phyloP scores from a whole-genome alignment of 768 basidiomycete species.

The Auriscalpium vulgare region DNA sequence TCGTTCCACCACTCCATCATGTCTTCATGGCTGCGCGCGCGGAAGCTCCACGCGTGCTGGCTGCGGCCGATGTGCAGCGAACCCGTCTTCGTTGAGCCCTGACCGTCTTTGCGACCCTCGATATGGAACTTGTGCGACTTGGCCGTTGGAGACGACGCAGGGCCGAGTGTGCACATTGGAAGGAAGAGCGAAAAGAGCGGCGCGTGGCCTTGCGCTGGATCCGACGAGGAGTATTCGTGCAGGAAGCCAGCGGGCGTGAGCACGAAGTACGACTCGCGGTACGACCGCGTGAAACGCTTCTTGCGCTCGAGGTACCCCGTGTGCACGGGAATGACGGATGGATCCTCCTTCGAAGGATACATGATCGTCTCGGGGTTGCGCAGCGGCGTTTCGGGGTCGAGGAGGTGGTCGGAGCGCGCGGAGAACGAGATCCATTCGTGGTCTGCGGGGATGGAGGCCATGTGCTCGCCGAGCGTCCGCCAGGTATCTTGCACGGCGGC shows the following conservation, averaged over 20 bases:
- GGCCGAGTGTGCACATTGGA: slow-evolving; percentile 92
- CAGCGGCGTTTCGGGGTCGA: slow-evolving; percentile 95
- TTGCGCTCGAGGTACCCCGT: slow-evolving; percentile 89
- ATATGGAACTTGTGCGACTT: slow-evolving; percentile 95
- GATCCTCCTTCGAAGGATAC: slow-evolving; percentile 90
- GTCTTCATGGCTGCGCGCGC: slow-evolving; percentile 83
- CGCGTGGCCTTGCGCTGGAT: slow-evolving; percentile 47
- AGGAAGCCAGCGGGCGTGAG: slow-evolving; percentile 95
- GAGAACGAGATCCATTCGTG: slow-evolving; percentile 95
- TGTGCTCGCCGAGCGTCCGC: slow-evolving; percentile 57
- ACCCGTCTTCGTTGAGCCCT: slow-evolving; percentile 56
- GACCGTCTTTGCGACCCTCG: slow-evolving; percentile 82
- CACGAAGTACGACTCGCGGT: slow-evolving; percentile 82
- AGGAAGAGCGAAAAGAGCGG: slow-evolving; percentile 88
- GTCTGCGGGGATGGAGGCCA: slow-evolving; percentile 77
- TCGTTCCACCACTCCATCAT: slow-evolving; percentile 99
- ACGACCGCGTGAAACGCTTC: slow-evolving; percentile 86
- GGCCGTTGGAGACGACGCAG: slow-evolving; percentile 61
- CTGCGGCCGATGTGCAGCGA: slow-evolving; percentile 33
- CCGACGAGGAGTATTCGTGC: slow-evolving; percentile 81
- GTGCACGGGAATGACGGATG: slow-evolving; percentile 78
- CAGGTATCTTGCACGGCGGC: slow-evolving; percentile 68
- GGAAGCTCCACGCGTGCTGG: slow-evolving; percentile 81
- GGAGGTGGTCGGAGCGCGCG: slow-evolving; percentile 85
- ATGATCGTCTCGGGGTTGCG: slow-evolving; percentile 67